Percentiles rank a stretch among this genome's conserved stretches.
Evolutionary conservation across 306 rosid genomes (phyloP).

Genomic region (Cucurbita pepo): DNA sequence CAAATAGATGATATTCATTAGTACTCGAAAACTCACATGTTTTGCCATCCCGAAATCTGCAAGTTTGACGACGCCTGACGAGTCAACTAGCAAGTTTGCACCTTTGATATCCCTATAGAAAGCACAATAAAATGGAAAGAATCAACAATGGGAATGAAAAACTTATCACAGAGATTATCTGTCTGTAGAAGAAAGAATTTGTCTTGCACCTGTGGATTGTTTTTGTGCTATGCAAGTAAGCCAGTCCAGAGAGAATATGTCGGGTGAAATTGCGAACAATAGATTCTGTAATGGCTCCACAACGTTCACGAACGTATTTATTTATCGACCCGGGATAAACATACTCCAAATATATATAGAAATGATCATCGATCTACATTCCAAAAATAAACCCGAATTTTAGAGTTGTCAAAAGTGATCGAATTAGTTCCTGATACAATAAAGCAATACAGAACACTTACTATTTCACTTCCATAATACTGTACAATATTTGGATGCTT

Average conservation of each 20-base stretch:
- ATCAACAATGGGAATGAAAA: not conserved
- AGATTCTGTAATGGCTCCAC: constrained; percentile 67
- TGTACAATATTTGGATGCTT: constrained; percentile 82
- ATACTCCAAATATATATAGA: constrained; percentile 83
- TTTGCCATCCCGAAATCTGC: constrained; percentile 98
- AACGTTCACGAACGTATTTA: constrained; percentile 56
- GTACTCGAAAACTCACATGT: constrained; percentile 44
- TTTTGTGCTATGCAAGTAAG: constrained; percentile 54
- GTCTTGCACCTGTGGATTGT: constrained; percentile 67
- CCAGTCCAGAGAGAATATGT: constrained; percentile 74
- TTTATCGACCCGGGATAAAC: constrained; percentile 74
- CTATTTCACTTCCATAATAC: constrained; percentile 74
- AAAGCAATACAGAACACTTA: constrained; percentile 20
- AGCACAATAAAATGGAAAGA: constrained; percentile 3
- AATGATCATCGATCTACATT: constrained; percentile 53
- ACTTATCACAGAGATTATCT: not conserved
- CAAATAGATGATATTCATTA: not conserved
- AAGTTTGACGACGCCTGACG: constrained; percentile 72
- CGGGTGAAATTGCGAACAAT: constrained; percentile 74
- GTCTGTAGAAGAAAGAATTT: not conserved
- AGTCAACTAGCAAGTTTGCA: constrained; percentile 84
- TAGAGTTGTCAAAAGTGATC: not conserved
- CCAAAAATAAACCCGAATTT: not conserved
- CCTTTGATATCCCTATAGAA: constrained; percentile 80
- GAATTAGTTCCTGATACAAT: not conserved